Evolutionary conservation across 768 basidiomycete genomes (phyloP), one percentile per base, ranked within the genome.

Genomic region (Fibroporia radiculosa): DNA sequence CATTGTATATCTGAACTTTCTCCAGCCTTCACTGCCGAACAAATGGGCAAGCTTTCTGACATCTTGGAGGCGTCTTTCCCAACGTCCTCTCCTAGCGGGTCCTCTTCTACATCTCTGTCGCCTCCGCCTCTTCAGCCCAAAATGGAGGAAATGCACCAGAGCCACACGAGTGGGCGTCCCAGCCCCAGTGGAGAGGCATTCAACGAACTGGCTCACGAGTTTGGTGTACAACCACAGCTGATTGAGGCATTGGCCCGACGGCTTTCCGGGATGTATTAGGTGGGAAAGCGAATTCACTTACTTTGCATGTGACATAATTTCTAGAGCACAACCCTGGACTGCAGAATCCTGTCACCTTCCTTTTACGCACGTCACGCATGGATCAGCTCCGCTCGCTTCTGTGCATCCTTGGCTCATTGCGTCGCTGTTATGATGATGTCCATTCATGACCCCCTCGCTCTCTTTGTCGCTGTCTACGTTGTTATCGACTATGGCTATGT

Each of bases 221-320:
- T 85, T 48, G 84, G 84, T n/a, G 70, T 86, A 18, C 79, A 84
- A 43, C 67, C 83, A 25, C 71, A 78, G 33, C 58, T 85, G 22
- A 75, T 86, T 35, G 74, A 84, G 55, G 80, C 80, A 3, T 71
- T 85, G 35, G 78, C 75, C 31, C 78, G 82, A 49, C 72, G 82
- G 40, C 66, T 85, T 50, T 63, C 63, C n/a, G 44, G 40, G 7
- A 52, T 55, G 24, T 48, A 47, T 24, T 49, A 37, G 42, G n/a
- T 40, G 26, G 34, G 13, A 24, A 27, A 40, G 25, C 4, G 3
- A 18, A 23, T 20, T 23, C 13, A 12, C 12, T 13, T 38, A 6
- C 14, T 38, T 8, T n/a, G 39, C 39, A 27, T 40, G 25, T 40
- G 39, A 40, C 39, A n/a, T n/a, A 16, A 27, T 40, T 27, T 16